Percentiles rank a stretch among this genome's conserved stretches.
Evolutionary conservation across 192 early-diverging fungal species (phyloP).

Genomic region (Coemansia sp.): DNA sequence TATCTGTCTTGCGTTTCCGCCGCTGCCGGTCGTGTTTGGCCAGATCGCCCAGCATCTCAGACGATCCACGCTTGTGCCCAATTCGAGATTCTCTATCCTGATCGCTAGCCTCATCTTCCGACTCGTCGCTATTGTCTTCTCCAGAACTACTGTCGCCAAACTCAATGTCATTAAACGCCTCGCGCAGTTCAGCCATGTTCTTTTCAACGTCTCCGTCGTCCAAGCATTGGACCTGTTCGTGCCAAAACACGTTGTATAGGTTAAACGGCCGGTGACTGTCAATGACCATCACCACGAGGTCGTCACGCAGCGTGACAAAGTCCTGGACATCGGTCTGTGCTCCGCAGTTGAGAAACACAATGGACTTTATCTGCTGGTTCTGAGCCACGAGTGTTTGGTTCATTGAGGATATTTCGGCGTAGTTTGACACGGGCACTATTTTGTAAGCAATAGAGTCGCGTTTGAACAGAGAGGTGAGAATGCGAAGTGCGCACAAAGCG

Average conservation of each 20-base stretch:
- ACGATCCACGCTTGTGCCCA: slow-evolving; percentile 15
- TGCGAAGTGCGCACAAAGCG: slow-evolving; percentile 76
- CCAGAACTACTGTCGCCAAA: slow-evolving; percentile 26
- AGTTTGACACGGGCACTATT: slow-evolving; percentile 74
- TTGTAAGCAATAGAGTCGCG: slow-evolving; percentile 80
- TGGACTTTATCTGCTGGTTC: slow-evolving; percentile 64
- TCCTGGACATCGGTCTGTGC: slow-evolving; percentile 73
- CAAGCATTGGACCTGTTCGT: slow-evolving; percentile 77
- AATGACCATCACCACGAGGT: slow-evolving; percentile 73
- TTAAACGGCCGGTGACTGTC: slow-evolving; percentile 90
- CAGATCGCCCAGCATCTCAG: slow-evolving; percentile 11
- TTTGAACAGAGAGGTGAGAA: slow-evolving; percentile 74
- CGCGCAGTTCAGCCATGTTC: slow-evolving; percentile 61
- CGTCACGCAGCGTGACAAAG: slow-evolving; percentile 56
- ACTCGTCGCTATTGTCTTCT: slow-evolving; percentile 10
- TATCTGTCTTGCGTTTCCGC: slow-evolving; percentile 18
- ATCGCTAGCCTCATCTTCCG: slow-evolving; percentile 12
- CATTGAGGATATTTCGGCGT: slow-evolving; percentile 59
- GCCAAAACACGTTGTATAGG: slow-evolving; percentile 76
- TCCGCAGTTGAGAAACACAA: slow-evolving; percentile 87
- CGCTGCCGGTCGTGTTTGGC: background rate
- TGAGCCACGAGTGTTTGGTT: slow-evolving; percentile 57
- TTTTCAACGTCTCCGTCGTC: slow-evolving; percentile 83
- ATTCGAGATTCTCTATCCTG: background rate
- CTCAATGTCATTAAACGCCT: slow-evolving; percentile 63